Evolutionary conservation across 169 alveolate genomes (phyloP).

Genomic region (Plasmodium vinckei): DNA sequence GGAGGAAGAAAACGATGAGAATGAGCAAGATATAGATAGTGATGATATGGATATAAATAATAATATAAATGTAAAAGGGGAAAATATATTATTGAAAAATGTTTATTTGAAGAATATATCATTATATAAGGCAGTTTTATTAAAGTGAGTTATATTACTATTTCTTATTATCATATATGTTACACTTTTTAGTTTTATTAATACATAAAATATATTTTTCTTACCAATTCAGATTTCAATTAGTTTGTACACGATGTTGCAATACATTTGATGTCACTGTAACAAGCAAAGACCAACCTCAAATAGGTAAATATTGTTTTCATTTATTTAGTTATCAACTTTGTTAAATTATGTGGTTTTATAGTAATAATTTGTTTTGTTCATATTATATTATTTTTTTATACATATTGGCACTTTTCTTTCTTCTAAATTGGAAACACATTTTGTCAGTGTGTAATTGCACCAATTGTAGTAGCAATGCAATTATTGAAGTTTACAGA

Average conservation of each 20-base stretch:
- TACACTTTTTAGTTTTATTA: background rate
- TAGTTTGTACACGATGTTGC: conserved; percentile 61
- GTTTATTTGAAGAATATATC: conserved; percentile 55
- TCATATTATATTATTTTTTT: background rate
- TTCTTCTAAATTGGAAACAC: background rate
- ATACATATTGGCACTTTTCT: background rate
- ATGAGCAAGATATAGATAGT: conserved; percentile 65
- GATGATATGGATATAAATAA: conserved; percentile 70
- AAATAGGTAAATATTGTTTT: conserved; percentile 34
- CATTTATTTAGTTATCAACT: background rate
- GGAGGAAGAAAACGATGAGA: conserved; percentile 16
- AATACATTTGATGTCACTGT: conserved; percentile 58
- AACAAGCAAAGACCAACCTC: conserved; percentile 53
- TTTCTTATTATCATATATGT: background rate
- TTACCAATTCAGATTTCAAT: conserved; percentile 36
- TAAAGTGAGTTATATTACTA: conserved; percentile 25
- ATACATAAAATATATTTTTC: background rate
- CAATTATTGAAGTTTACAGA: conserved; percentile 55
- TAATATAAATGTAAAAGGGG: conserved; percentile 49
- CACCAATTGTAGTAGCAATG: conserved; percentile 39
- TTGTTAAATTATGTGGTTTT: no score
- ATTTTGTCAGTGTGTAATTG: conserved; percentile 39
- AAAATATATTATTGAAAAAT: conserved; percentile 27
- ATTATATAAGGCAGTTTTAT: conserved; percentile 36
- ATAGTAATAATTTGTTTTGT: no score